phyloP scores from a whole-genome alignment of 257 asterid species.

The Avicennia marina region DNA sequence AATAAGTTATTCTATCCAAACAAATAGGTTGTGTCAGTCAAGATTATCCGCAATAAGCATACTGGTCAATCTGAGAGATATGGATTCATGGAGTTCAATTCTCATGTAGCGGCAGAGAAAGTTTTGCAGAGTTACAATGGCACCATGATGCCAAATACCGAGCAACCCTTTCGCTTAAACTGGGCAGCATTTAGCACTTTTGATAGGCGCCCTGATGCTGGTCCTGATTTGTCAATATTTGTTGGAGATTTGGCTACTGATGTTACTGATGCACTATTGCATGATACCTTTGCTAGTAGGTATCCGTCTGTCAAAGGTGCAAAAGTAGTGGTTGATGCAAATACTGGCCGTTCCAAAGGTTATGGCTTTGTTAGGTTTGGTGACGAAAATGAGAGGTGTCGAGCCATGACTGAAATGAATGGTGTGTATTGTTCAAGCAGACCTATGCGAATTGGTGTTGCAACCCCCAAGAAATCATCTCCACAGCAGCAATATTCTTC shows the following conservation, averaged over 20 bases:
- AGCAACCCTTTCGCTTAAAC: slow-evolving; percentile 83
- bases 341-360: slow-evolving; percentile 87
- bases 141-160: slow-evolving; percentile 72
- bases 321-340: slow-evolving; percentile 86
- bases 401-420: slow-evolving; percentile 91
- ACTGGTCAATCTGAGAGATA: slow-evolving; percentile 97
- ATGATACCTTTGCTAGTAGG: slow-evolving; percentile 74
- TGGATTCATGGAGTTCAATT: slow-evolving; percentile 79
- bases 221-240: slow-evolving; percentile 86
- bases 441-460: slow-evolving; percentile 90
- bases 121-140: slow-evolving; percentile 76
- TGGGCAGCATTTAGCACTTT: slow-evolving; percentile 95
- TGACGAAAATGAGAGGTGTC: slow-evolving; percentile 81
- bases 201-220: slow-evolving; percentile 71
- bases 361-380: slow-evolving; percentile 96
- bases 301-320: slow-evolving; percentile 90
- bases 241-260: slow-evolving; percentile 95
- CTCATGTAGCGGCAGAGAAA: slow-evolving; percentile 81
- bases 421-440: slow-evolving; percentile 88
- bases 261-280: slow-evolving; percentile 78
- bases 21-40: slow-evolving; percentile 68
- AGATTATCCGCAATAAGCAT: slow-evolving; percentile 95
- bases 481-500: slow-evolving; percentile 75
- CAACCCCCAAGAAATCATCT: slow-evolving; percentile 89
- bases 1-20: slow-evolving; percentile 7